Conservation (phyloP, 1,284 basidiomycete species). For the Irpex rosettiformis region DNA sequence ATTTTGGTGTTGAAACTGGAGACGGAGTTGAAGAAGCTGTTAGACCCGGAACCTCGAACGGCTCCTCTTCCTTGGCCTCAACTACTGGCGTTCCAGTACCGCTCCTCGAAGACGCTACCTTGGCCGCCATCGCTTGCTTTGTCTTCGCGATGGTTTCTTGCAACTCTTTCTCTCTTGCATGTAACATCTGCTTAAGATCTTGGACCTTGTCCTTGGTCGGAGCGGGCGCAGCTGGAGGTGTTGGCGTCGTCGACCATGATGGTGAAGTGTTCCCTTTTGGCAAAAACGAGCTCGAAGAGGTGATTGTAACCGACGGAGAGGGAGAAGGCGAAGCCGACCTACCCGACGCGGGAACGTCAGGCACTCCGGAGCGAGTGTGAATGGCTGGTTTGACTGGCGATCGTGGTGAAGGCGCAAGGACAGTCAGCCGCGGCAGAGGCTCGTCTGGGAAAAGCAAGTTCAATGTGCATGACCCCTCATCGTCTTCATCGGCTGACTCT, state of each 20-base stretch:
- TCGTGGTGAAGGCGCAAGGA: not conserved
- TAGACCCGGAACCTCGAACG: not conserved
- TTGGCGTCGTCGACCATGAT: not conserved
- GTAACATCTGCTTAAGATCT: not conserved
- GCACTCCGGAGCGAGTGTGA: not conserved
- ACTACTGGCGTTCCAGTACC: not conserved
- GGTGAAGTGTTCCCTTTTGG: not conserved
- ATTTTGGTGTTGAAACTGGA: not conserved
- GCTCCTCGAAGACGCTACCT: slow-evolving; percentile 1
- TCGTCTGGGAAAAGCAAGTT: not conserved
- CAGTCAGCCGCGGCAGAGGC: not conserved
- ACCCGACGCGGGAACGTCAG: not conserved
- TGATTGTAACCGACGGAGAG: not conserved
- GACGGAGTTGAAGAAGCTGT: not conserved
- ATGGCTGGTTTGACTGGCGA: not conserved
- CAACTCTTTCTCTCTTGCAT: not conserved
- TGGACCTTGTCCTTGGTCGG: not conserved
- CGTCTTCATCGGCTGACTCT: not conserved
- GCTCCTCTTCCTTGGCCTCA: not conserved
- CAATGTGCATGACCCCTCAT: not conserved
- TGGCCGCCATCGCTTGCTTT: not conserved
- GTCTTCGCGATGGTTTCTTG: not conserved
- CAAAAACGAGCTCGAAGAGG: not conserved
- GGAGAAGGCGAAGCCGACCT: not conserved
- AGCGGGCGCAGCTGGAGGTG: not conserved